Evolutionary conservation across 495 filamentous ascomycete genomes (phyloP).

Genomic region (Podospora conica): DNA sequence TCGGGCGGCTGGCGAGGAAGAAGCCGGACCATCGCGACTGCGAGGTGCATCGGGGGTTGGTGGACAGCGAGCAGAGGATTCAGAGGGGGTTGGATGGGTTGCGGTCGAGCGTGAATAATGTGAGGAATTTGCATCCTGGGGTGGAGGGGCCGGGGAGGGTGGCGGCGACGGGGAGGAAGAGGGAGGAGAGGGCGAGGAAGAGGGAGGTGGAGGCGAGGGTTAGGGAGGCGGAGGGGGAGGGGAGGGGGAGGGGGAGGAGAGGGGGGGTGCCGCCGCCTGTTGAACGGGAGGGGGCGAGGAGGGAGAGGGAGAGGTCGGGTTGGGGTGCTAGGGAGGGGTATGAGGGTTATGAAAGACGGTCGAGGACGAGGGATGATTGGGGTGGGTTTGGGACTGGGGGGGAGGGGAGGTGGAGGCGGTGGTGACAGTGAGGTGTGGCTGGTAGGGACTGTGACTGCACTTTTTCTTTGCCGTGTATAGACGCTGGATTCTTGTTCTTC

Average conservation of each 20-base stretch:
- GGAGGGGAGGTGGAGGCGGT: background rate
- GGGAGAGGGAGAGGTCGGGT: background rate
- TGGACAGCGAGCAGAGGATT: constrained; percentile 18
- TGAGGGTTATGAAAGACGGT: background rate
- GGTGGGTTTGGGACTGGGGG: background rate
- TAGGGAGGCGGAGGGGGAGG: background rate
- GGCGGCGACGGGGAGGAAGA: background rate
- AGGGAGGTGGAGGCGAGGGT: background rate
- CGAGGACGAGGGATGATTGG: background rate
- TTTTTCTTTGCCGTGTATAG: background rate
- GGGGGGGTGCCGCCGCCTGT: background rate
- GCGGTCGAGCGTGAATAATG: constrained; percentile 21
- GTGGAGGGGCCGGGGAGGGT: background rate
- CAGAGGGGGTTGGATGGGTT: constrained; percentile 13
- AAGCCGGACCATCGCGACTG: constrained; percentile 15
- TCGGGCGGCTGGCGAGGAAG: constrained; percentile 9
- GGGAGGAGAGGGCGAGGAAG: background rate
- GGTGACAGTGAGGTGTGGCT: background rate
- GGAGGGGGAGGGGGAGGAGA: background rate
- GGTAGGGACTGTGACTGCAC: background rate
- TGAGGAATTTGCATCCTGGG: constrained; percentile 24
- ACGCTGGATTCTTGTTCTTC: background rate
- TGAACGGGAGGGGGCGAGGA: background rate
- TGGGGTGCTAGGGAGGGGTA: background rate
- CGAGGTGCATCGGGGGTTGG: constrained; percentile 16